Evolutionary conservation across 2,329 filamentous ascomycete species (phyloP).

Genomic region (Monilinia fructigena): DNA sequence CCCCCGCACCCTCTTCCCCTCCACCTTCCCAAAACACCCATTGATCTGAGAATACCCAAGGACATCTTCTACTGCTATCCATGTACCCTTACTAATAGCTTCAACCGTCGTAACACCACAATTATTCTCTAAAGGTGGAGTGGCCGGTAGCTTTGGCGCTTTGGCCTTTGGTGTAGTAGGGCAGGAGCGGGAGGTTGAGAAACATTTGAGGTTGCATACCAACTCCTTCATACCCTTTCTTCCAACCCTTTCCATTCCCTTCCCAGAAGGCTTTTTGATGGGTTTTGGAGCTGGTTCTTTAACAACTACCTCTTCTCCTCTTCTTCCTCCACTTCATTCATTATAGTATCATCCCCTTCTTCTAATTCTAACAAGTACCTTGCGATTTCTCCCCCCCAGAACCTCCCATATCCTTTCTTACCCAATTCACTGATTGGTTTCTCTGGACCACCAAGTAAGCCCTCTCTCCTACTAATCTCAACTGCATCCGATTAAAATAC

Average conservation of each 20-base stretch:
- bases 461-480: conserved; percentile 86
- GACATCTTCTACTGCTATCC: conserved; percentile 83
- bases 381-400: conserved; percentile 82
- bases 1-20: conserved; percentile 38
- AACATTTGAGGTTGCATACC: conserved; percentile 17
- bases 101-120: conserved; percentile 46
- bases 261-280: conserved; percentile 11
- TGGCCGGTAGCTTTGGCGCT: neutral
- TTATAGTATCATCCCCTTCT: conserved; percentile 33
- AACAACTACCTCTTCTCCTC: conserved; percentile 46
- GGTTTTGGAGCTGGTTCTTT: neutral
- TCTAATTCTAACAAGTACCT: conserved; percentile 55
- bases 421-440: conserved; percentile 88
- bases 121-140: neutral
- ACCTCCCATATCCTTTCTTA: conserved; percentile 75
- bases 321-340: conserved; percentile 42
- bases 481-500: conserved; percentile 85
- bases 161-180: neutral
- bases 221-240: conserved; percentile 22
- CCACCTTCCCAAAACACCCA: conserved; percentile 67
- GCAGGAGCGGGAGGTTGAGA: neutral
- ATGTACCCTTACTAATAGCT: conserved; percentile 73
- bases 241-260: conserved; percentile 23
- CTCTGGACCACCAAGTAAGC: conserved; percentile 85
- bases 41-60: conserved; percentile 72